These are phyloP conservation scores for Dendrobium huoshanense DNA, from an alignment of 106 monocot species.

Conservation along the genomic window DNA sequence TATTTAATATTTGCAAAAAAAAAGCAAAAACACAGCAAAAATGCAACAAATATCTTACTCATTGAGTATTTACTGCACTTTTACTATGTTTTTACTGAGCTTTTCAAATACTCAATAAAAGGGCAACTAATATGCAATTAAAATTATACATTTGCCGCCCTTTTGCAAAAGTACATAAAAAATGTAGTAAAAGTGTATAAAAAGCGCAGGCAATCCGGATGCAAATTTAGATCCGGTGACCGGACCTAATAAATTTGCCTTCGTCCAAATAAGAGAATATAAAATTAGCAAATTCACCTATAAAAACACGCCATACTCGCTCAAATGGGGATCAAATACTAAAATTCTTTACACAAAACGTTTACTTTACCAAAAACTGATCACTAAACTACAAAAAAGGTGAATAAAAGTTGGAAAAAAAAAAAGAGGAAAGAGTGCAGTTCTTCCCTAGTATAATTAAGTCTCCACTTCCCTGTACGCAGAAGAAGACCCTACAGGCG, in stretches of 20 bases:
- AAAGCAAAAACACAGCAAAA: too few species aligned
- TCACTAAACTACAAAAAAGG: conserved; percentile 4
- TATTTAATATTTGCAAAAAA: too few species aligned
- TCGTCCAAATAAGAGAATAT: background rate
- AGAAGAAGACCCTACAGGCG: conserved; percentile 24
- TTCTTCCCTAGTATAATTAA: conserved; percentile 19
- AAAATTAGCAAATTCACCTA: background rate
- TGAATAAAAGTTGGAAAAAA: background rate
- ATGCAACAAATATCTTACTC: too few species aligned
- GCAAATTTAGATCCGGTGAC: background rate
- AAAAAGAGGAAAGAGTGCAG: background rate
- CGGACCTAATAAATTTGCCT: too few species aligned
- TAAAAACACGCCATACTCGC: background rate
- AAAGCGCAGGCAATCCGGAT: too few species aligned
- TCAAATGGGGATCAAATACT: background rate
- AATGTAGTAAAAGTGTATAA: too few species aligned
- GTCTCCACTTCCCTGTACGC: conserved; percentile 24
- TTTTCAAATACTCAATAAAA: too few species aligned
- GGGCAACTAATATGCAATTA: too few species aligned
- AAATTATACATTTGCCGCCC: too few species aligned
- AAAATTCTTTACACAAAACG: conserved; percentile 7
- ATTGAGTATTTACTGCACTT: too few species aligned
- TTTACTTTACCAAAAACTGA: conserved; percentile 3
- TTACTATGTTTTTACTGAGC: too few species aligned
- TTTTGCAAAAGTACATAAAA: too few species aligned